Evolutionary conservation across 2,329 filamentous ascomycete genomes (phyloP), one percentile per base, ranked within the genome.

Genomic region (Aspergillus glaucus): DNA sequence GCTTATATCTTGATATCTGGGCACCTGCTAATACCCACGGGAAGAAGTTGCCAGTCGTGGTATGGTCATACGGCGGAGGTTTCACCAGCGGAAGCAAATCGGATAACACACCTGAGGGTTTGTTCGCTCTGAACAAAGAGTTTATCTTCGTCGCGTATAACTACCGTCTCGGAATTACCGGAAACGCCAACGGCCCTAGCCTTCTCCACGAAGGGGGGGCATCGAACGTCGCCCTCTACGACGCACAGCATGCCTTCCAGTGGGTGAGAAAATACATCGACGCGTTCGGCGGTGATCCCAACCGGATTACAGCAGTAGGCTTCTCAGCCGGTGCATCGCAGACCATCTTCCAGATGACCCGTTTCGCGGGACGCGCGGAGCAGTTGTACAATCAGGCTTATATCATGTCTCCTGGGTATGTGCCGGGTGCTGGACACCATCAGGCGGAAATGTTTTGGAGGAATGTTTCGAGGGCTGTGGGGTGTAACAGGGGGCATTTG

Each of bases 401-500:
- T 47, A 45, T 64, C 15, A 64, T 64, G 54, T 62, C 59, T 2
- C 65, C 61, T 10, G 64, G 65, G 6, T 66, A 61, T 30, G 57
- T 66, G 5, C 67, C 67, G 6, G 66, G 66, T 6, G 65, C 64
- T 22, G 66, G 66, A n/a, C 64, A 69, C 44, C 59, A 68, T 42
- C 62, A 64, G 24, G 58, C 59, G 2, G 63, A 67, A 50, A 45
- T 44, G 3, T 66, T 64, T 52, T 66, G 61, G 61, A 58, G 60
- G 47, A 66, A 66, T 15, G 61, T 65, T 12, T 67, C 64, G 3
- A 50, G 60, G 6, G 51, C 58, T 28, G 64, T 65, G 46, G 62
- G 61, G 24, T 67, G 65, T 30, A 43, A 48, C 15, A 61, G 62
- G n/a, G 62, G 63, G 6, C 26, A 54, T 36, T 43, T 67, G 22